Base-by-base conservation (phyloP, 805 yeast species). In the Hanseniaspora guilliermondii region DNA sequence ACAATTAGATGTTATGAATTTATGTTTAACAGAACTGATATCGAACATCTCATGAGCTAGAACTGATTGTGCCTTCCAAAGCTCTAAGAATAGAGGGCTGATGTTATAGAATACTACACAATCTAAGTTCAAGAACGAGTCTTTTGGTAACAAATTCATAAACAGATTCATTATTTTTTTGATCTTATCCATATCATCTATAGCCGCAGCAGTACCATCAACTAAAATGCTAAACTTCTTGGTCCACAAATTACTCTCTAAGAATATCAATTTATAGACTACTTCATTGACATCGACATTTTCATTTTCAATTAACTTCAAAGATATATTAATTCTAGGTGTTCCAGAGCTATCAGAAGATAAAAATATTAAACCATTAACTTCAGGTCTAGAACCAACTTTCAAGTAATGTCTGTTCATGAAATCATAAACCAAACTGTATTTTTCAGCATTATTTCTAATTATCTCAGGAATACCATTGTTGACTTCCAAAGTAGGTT, bases 271-370 rank as follows among this genome's bases (percentile, higher is more conserved):
- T 56, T 82, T 74, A 66, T 76, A 87, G 24, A 78, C 68, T 25
- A 82, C 66, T 4, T 77, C 68, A 44, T 83, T 83, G 0, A 73
- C 63, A 44, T 76, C 77, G 14, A 64, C 47, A 9, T 65, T 65
- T 12, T 64, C 65, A 6, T 63, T 62, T 38, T 63, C 58, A 38
- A 77, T 69, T 19, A 73, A 65, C 7, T 64, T 61, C 58, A 74
- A 72, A 42, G 78, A 76, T 25, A 83, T 60, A 3, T 83, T 79
- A 27, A 85, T 69, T 21, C 81, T 73, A 0, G 93, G 94, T 0
- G 78, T 67, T 14, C 95, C 95, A 62, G 85, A 94, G 38, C 76
- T 72, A 37, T 83, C 78, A 16, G 83, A 77, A 1, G 85, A 78
- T 58, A 79, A 87, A 50, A 77, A 79, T 11, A 85, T 73, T 37